A percentile compares a stretch with the other conserved stretches of the same genome.
Conservation (phyloP, 495 filamentous ascomycete species). For the Xylaria telfairii region DNA sequence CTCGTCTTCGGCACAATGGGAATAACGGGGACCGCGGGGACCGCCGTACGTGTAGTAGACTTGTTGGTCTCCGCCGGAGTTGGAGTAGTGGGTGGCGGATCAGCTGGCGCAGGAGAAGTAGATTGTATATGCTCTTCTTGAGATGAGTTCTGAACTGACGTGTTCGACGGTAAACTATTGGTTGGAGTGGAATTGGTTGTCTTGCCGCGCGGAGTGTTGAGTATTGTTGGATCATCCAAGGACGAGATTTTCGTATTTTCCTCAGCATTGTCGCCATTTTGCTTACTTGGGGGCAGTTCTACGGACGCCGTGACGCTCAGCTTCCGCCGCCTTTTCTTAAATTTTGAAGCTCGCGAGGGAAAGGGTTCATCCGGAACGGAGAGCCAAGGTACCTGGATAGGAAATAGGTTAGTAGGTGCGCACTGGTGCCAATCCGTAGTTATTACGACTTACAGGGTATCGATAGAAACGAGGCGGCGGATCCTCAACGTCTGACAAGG, state of each 20-base stretch:
- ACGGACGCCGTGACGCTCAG: slow-evolving; percentile 37
- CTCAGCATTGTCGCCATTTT: slow-evolving; percentile 33
- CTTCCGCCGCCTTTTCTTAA: slow-evolving; percentile 44
- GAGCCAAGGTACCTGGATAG: slow-evolving; percentile 76
- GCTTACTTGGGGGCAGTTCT: slow-evolving; percentile 43
- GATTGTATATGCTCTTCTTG: slow-evolving; percentile 4
- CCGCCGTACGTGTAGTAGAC: slow-evolving; percentile 53
- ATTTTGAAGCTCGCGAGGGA: slow-evolving; percentile 55
- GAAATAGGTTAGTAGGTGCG: slow-evolving; percentile 27
- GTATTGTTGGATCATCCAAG: slow-evolving; percentile 19
- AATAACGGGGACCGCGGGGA: slow-evolving; percentile 71
- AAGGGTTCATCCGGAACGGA: slow-evolving; percentile 72
- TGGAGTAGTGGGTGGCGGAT: slow-evolving; percentile 25
- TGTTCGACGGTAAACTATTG: slow-evolving; percentile 69
- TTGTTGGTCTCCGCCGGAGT: slow-evolving; percentile 49
- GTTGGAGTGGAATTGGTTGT: slow-evolving; percentile 58
- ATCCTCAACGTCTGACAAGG: slow-evolving; percentile 27
- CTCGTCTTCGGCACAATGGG: slow-evolving; percentile 67
- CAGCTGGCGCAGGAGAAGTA: neutral
- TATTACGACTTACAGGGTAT: slow-evolving; percentile 64
- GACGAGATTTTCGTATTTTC: slow-evolving; percentile 24
- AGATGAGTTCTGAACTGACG: neutral
- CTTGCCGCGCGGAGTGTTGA: slow-evolving; percentile 40
- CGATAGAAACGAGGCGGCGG: slow-evolving; percentile 52
- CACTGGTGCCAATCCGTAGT: neutral